A percentile compares a stretch with the other conserved stretches of the same genome.
Conservation (phyloP, 805 yeast genomes). For the Yamadazyma tumulicola region DNA sequence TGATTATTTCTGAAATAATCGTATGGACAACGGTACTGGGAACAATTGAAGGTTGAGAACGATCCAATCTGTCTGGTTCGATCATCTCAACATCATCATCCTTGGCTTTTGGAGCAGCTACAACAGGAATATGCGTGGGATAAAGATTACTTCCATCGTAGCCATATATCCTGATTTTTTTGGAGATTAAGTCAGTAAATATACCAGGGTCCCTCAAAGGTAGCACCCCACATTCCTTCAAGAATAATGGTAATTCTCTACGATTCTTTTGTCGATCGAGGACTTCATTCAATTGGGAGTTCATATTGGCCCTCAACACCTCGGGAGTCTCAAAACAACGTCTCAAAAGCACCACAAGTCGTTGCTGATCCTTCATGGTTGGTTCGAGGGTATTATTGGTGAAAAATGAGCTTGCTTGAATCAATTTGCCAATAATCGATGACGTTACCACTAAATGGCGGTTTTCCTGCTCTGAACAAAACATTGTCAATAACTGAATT, state of each 20-base stretch:
- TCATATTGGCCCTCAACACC: constrained; percentile 46
- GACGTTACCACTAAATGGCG: constrained; percentile 44
- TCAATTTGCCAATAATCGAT: constrained; percentile 44
- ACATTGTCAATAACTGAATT: constrained; percentile 40
- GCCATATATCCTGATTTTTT: constrained; percentile 40
- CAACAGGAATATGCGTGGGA: constrained; percentile 20
- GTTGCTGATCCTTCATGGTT: constrained; percentile 13
- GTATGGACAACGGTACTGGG: constrained; percentile 60
- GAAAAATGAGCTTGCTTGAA: constrained; percentile 38
- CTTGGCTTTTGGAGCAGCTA: constrained; percentile 10
- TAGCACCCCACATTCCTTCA: constrained; percentile 50
- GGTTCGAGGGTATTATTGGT: constrained; percentile 15
- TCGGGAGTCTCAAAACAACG: constrained; percentile 64
- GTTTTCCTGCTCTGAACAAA: constrained; percentile 42
- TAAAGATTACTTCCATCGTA: constrained; percentile 33
- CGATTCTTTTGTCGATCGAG: constrained; percentile 16
- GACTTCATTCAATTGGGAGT: constrained; percentile 46
- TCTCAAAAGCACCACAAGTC: constrained; percentile 50
- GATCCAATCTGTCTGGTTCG: constrained; percentile 16
- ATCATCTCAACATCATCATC: constrained; percentile 27
- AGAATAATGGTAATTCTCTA: constrained; percentile 43
- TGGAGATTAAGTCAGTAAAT: constrained; percentile 44
- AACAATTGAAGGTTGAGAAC: constrained; percentile 3
- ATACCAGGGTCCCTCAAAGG: constrained; percentile 47
- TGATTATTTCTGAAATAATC: constrained; percentile 64